These are phyloP conservation scores for Atkinsonella texensis DNA, from an alignment of 2,329 filamentous ascomycete genomes.

Conservation along the genomic window DNA sequence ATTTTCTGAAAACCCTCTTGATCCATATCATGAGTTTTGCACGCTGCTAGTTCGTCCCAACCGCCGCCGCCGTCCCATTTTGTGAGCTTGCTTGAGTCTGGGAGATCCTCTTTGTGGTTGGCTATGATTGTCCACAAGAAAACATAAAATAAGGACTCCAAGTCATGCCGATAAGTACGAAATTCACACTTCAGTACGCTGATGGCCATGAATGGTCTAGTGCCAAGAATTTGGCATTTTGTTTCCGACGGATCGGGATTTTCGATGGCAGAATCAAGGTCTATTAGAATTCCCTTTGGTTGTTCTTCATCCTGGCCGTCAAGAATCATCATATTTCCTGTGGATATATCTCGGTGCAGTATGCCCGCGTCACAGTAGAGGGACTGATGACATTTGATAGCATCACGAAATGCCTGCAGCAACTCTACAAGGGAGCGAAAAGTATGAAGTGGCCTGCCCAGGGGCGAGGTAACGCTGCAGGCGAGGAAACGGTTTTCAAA, in stretches of 20 bases:
- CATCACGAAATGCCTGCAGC: constrained; percentile 10
- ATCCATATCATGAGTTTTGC: constrained; percentile 5
- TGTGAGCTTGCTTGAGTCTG: constrained; percentile 8
- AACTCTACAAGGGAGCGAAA: constrained; percentile 9
- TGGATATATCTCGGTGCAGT: constrained; percentile 10
- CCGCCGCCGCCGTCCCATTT: constrained; percentile 7
- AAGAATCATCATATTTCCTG: constrained; percentile 11
- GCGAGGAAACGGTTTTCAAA: constrained; percentile 11
- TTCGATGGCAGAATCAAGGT: constrained; percentile 11
- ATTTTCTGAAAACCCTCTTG: constrained; percentile 7
- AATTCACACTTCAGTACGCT: constrained; percentile 6
- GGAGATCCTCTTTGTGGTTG: constrained; percentile 3
- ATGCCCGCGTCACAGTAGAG: constrained; percentile 7
- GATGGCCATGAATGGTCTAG: constrained; percentile 15
- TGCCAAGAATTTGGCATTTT: constrained; percentile 7
- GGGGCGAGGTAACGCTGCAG: constrained; percentile 12
- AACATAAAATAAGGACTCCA: constrained; percentile 18
- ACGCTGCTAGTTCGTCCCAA: constrained; percentile 6
- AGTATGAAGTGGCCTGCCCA: constrained; percentile 10
- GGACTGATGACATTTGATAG: constrained; percentile 12
- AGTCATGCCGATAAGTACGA: constrained; percentile 15
- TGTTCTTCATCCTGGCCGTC: background rate
- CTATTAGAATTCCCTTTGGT: constrained; percentile 10
- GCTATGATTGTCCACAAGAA: constrained; percentile 8
- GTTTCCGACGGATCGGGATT: constrained; percentile 3